phyloP scores from a whole-genome alignment of 345 rosid species.

The Arabidopsis thaliana region DNA sequence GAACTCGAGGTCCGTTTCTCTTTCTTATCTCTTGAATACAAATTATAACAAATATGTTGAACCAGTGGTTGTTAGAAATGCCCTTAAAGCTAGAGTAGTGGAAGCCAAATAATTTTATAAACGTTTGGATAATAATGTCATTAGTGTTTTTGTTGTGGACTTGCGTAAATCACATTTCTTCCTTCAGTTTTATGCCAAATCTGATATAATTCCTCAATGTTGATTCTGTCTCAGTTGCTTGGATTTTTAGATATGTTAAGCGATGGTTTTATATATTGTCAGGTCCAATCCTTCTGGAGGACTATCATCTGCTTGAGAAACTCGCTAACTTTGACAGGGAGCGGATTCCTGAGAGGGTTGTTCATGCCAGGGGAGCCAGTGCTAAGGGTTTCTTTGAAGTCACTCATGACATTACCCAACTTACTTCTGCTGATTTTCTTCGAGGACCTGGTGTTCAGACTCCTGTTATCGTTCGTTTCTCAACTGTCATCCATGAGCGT shows the following conservation, averaged over 20 bases:
- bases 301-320: slow-evolving; percentile 93
- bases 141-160: neutral
- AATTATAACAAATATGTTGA: neutral
- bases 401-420: slow-evolving; percentile 81
- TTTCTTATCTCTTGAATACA: neutral
- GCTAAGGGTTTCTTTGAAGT: slow-evolving; percentile 99
- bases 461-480: slow-evolving; percentile 95
- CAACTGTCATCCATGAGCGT: slow-evolving; percentile 97
- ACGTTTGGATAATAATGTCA: slow-evolving; percentile 2
- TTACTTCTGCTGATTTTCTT: slow-evolving; percentile 93
- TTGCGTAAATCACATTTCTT: slow-evolving; percentile 2
- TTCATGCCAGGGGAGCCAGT: slow-evolving; percentile 98
- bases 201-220: slow-evolving; percentile 1
- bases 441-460: slow-evolving; percentile 94
- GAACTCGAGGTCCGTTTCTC: slow-evolving; percentile 43
- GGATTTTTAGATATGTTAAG: neutral
- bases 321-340: slow-evolving; percentile 93
- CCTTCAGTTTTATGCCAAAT: slow-evolving; percentile 8
- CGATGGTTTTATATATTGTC: slow-evolving; percentile 17
- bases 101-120: neutral
- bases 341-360: slow-evolving; percentile 96
- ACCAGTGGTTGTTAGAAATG: neutral
- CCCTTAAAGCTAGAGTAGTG: neutral
- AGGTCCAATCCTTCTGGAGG: slow-evolving; percentile 98
- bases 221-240: neutral